These are phyloP conservation scores for Zygosaccharomyces sapae DNA, from an alignment of 1,139 yeast genomes.

Conservation along the genomic window DNA sequence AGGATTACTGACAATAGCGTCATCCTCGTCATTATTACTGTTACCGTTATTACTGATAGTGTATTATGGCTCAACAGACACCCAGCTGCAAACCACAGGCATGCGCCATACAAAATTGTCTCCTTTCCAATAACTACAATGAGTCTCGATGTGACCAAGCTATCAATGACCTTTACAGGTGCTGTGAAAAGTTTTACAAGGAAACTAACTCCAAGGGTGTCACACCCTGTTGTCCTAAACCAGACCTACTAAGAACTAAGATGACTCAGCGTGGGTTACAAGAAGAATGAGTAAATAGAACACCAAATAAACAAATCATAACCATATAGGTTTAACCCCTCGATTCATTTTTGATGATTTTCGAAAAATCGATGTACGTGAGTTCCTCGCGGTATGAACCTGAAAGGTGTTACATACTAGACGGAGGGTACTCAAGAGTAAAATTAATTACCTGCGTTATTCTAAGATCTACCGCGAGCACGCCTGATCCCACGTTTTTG, in stretches of 20 bases:
- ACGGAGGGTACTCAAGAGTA: conserved; percentile 8
- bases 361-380: conserved; percentile 1
- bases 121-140: conserved; percentile 49
- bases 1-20: conserved; percentile 20
- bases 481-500: conserved; percentile 45
- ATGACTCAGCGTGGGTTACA: conserved; percentile 47
- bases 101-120: conserved; percentile 56
- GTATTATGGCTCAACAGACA: neutral
- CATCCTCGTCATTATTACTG: conserved; percentile 34
- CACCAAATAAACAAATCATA: neutral
- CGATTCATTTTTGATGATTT: neutral
- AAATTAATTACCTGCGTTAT: conserved; percentile 25
- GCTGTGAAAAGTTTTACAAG: conserved; percentile 55
- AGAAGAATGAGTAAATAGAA: conserved; percentile 1
- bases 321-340: neutral
- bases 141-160: conserved; percentile 58
- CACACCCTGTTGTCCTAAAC: conserved; percentile 65
- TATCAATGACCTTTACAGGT: conserved; percentile 56
- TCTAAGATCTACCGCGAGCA: conserved; percentile 93
- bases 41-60: neutral
- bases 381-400: conserved; percentile 5
- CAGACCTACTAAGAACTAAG: conserved; percentile 51
- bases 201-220: conserved; percentile 50
- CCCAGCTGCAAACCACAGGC: conserved; percentile 55
- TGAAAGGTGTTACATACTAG: neutral